Conservation (phyloP, 139 green algal species). For the Zygnema circumcarinatum region DNA sequence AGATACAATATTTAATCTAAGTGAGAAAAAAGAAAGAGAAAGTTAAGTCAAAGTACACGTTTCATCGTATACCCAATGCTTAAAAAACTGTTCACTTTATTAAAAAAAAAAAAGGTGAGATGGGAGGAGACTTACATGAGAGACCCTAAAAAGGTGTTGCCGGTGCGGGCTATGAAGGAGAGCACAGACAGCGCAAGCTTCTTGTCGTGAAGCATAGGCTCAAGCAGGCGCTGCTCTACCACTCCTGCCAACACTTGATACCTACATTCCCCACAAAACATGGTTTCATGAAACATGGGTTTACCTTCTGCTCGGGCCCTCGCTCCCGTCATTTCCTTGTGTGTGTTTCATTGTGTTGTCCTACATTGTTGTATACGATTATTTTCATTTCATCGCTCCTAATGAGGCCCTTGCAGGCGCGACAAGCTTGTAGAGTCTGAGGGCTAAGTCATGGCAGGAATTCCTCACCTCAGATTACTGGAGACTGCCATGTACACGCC, state of each 20-base stretch:
- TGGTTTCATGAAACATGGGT: neutral
- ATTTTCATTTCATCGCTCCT: too few species aligned
- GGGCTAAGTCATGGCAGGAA: too few species aligned
- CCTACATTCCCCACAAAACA: constrained; percentile 24
- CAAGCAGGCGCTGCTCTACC: constrained; percentile 92
- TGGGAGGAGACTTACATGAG: constrained; percentile 87
- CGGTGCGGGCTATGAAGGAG: constrained; percentile 78
- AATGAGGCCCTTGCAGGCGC: too few species aligned
- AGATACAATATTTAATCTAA: constrained; percentile 18
- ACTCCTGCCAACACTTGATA: constrained; percentile 89
- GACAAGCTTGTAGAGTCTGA: too few species aligned
- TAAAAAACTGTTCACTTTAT: too few species aligned
- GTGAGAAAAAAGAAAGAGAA: constrained; percentile 24
- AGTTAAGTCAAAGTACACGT: constrained; percentile 11
- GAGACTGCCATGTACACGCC: constrained; percentile 93
- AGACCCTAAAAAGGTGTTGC: constrained; percentile 88
- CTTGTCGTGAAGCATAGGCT: constrained; percentile 74
- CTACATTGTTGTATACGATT: too few species aligned
- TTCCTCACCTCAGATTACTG: constrained; percentile 79
- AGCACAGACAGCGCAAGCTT: constrained; percentile 68
- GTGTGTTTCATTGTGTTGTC: too few species aligned
- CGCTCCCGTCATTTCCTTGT: too few species aligned
- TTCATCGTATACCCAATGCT: too few species aligned
- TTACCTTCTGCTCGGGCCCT: too few species aligned
- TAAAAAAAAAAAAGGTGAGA: constrained; percentile 31